Base-by-base conservation (phyloP, 192 early-diverging fungal genomes). In the Coemansia sp. region DNA sequence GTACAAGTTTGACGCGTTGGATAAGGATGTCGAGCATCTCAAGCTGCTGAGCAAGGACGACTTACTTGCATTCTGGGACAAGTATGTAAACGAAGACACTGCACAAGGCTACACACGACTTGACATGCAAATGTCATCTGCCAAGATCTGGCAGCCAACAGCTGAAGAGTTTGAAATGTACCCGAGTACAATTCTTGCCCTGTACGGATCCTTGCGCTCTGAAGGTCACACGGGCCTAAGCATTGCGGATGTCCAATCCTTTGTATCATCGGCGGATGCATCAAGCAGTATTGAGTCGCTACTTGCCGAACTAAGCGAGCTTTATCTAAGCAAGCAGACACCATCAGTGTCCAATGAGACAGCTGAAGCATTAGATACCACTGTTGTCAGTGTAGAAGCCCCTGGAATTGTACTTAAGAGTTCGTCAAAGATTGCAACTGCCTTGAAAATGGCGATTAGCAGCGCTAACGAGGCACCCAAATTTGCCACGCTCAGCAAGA, bases 1-100 rank as follows among this genome's bases (percentile, higher is more conserved):
- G 67, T 95, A 91, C 72, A 88, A 93, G 63, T 97, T 97, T 86
- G 86, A 93, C 37, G 74, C 86, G 9, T 9, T 52, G 10, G 38
- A 66, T 6, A 38, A 58, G 0, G 66, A 68, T 3, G 60, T 77
- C 3, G 59, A 55, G 2, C 19, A 55, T 2, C 43, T 80, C 2
- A 44, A 53, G 26, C 17, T 9, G 39, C 49, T 85, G 16, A 57
- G 35, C 43, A 70, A 75, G 19, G 62, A 57, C 6, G 69, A 72
- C 38, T 19, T 85, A 52, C 49, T 85, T 5, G 46, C 44, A n/a
- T 70, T 57, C 33, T 77, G 72, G 74, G 72, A 77, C 67, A 71
- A 44, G 35, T 71, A 77, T 52, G 37, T 80, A 6, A 71, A 75
- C 43, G 71, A 67, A 17, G 67, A 69, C 14, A 73, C 78, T 1